Conservation (phyloP, 495 filamentous ascomycete genomes). For the Pseudoneurospora amorphoporcata region DNA sequence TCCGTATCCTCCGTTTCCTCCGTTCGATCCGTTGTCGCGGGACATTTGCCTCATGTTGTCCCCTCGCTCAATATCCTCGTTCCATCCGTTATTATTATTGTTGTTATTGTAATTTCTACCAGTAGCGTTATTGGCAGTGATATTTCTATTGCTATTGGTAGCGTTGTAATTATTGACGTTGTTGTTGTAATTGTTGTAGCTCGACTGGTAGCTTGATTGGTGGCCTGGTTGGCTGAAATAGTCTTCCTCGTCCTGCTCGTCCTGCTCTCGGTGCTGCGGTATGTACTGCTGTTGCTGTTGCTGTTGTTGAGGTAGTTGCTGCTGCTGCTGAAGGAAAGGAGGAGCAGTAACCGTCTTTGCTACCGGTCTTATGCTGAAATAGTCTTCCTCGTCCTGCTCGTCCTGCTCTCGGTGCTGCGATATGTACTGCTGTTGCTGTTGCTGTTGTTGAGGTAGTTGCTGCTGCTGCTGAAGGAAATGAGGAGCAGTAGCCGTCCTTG, state of each 20-base stretch:
- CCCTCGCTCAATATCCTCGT: conserved; percentile 23
- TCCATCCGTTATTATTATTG: conserved; percentile 23
- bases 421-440: background rate
- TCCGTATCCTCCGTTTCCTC: background rate
- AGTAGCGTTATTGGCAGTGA: conserved; percentile 5
- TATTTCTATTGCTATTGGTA: conserved; percentile 6
- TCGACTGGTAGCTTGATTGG: background rate
- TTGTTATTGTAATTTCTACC: conserved; percentile 6
- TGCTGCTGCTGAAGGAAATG: background rate
- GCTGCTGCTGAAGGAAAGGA: background rate
- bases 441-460: background rate
- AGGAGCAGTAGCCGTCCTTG: background rate
- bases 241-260: background rate
- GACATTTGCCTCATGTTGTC: background rate
- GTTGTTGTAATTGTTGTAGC: background rate
- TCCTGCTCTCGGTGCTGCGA: background rate
- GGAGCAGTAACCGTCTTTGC: background rate
- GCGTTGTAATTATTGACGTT: background rate
- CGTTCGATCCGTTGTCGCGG: background rate
- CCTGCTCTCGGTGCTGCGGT: background rate
- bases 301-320: background rate
- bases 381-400: too few relatives aligned
- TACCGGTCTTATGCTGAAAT: too few relatives aligned
- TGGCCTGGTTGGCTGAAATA: background rate
- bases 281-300: background rate